Evolutionary conservation across 768 basidiomycete genomes (phyloP).

Genomic region (Lactifluus pinguis): DNA sequence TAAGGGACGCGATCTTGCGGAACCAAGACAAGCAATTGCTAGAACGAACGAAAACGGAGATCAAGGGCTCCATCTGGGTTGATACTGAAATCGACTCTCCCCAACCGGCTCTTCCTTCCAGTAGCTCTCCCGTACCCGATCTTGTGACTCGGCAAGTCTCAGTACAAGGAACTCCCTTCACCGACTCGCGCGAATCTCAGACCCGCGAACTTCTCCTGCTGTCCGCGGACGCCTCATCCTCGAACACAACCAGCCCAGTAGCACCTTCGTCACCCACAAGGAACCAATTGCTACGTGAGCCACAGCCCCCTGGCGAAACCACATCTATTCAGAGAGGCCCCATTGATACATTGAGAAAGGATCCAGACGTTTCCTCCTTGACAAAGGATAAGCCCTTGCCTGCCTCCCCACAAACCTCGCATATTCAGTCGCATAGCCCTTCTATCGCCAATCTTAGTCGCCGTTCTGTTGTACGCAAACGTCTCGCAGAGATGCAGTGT

Average conservation of each 20-base stretch:
- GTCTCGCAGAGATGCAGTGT: constrained; percentile 50
- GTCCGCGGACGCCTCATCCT: neutral
- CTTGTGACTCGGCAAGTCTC: neutral
- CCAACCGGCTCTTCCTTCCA: neutral
- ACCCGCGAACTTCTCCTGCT: neutral
- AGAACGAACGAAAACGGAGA: constrained; percentile 18
- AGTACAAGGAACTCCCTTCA: neutral
- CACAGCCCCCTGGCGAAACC: neutral
- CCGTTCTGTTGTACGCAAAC: constrained; percentile 56
- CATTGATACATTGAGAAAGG: neutral
- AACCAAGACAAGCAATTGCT: constrained; percentile 24
- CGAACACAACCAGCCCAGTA: neutral
- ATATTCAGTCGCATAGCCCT: constrained; percentile 37
- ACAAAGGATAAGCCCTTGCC: neutral
- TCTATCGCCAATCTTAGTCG: constrained; percentile 54
- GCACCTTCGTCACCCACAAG: neutral
- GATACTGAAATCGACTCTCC: neutral
- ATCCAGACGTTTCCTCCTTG: neutral
- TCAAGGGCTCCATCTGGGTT: constrained; percentile 20
- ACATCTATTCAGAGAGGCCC: neutral
- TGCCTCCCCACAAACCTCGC: constrained; percentile 20
- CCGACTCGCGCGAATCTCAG: neutral
- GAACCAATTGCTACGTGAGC: too few relatives aligned
- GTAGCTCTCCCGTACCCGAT: neutral
- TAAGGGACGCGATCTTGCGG: constrained; percentile 52